Evolutionary conservation across 306 rosid species (phyloP).

Genomic region (Citrullus colocynthis): DNA sequence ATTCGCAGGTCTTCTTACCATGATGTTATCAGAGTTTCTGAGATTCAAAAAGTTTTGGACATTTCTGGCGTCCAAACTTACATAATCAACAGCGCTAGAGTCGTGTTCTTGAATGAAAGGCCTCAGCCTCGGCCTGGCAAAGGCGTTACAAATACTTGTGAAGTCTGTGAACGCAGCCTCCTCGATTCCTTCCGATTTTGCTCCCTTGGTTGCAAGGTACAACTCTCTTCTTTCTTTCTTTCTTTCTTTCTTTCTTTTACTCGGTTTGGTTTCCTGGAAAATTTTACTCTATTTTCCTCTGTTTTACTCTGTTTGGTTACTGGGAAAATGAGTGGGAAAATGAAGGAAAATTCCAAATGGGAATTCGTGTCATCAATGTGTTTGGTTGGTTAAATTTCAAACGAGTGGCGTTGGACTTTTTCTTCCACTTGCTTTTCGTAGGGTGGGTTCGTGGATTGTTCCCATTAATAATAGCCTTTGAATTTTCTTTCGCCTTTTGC

Average conservation of each 20-base stretch:
- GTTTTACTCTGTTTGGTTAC: conserved; percentile 4
- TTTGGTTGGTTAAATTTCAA: conserved; percentile 5
- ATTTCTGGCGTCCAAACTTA: conserved; percentile 88
- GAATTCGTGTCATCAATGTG: conserved; percentile 7
- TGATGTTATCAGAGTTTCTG: conserved; percentile 83
- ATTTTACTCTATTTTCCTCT: no score
- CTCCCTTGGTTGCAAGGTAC: conserved; percentile 99
- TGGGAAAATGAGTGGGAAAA: background rate
- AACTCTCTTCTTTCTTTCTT: no score
- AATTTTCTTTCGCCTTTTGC: background rate
- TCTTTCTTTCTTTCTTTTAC: background rate
- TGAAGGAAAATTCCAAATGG: background rate
- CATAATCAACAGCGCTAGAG: conserved; percentile 93
- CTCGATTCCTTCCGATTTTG: conserved; percentile 90
- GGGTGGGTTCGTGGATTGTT: background rate
- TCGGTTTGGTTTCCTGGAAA: conserved; percentile 6
- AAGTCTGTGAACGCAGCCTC: conserved; percentile 93
- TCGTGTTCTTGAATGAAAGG: conserved; percentile 83
- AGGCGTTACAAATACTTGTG: conserved; percentile 95
- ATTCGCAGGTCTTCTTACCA: conserved; percentile 94
- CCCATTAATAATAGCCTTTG: background rate
- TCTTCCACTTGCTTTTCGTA: background rate
- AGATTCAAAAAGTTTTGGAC: conserved; percentile 96
- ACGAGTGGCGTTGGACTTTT: background rate
- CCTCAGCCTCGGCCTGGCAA: conserved; percentile 99